A percentile compares a stretch with the other conserved stretches of the same genome.
These are phyloP conservation scores for Trichoderma harzianum DNA, from an alignment of 2,329 filamentous ascomycete species.

Conservation along the genomic window DNA sequence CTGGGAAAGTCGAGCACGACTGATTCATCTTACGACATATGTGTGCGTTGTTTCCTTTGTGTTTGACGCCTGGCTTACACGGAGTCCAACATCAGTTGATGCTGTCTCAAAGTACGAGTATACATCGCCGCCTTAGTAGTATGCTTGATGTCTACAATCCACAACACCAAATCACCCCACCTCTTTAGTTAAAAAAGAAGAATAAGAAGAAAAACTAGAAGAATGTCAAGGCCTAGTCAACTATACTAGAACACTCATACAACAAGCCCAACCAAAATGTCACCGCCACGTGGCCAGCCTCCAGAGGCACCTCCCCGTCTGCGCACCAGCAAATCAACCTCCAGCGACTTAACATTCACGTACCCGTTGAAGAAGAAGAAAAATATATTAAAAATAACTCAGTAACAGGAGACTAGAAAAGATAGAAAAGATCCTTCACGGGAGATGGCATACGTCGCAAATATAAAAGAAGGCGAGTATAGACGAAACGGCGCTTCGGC, in stretches of 20 bases:
- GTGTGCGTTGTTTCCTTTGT: not conserved
- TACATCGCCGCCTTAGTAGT: not conserved
- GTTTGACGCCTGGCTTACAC: not conserved
- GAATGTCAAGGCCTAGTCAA: not conserved
- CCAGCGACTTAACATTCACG: not conserved
- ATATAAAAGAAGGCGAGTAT: not conserved
- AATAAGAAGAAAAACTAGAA: not conserved
- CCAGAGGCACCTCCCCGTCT: not conserved
- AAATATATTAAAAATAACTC: not conserved
- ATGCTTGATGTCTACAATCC: not conserved
- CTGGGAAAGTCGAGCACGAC: not conserved
- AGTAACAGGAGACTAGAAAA: not conserved
- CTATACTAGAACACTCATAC: not conserved
- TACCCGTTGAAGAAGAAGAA: not conserved
- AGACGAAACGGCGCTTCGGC: conserved; percentile 1
- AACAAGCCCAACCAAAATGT: not conserved
- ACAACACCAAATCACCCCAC: not conserved
- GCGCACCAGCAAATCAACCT: not conserved
- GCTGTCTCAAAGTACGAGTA: not conserved
- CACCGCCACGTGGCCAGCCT: conserved; percentile 3
- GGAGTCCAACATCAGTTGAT: not conserved
- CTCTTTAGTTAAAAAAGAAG: not conserved
- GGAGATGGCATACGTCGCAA: not conserved
- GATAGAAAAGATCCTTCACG: not conserved
- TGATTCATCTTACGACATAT: not conserved